Base-by-base conservation (phyloP, 305 asterid genomes). In the Fraxinus albicans region DNA sequence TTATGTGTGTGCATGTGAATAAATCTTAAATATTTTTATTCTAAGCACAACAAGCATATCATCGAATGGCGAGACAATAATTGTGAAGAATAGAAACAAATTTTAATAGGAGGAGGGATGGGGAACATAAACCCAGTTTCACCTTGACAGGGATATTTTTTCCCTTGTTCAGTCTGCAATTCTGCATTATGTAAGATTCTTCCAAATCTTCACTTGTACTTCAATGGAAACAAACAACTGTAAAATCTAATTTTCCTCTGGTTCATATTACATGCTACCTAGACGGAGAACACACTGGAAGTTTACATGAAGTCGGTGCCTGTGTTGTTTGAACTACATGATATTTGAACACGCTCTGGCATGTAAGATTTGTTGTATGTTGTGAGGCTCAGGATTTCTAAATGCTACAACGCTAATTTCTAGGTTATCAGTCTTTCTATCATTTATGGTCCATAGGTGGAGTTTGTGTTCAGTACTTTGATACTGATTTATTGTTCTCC, bases 211-310 rank as follows among this genome's bases (percentile, higher is more conserved):
- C 42, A 2, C 42, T 70, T 70, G 42, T 12, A 70, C 23, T 70
- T 33, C 31, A 33, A 31, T 31, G 25, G 42, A 23, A 7, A 31
- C 76, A 27, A 67, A 67, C 74, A 67, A 67, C 76, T 33, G 25
- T 70, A 70, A 17, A 33, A 33, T 31, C 7, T 12, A 29, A 27
- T 67, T 67, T 65, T 29, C 35, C 36, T 27, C 33, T 23, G 5
- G 21, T 42, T 21, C 58, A 63, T 65, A 3, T 38, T 34, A 63
- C 15, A 31, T 60, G 75, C 40, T 70, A 13, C 76, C 15, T 63
- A 55, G 69, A 75, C 35, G 21, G 73, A 81, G 76, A 31, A 76
- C 73, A 40, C 77, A 55, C 81, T 82, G 53, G 6, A 60, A 67
- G 44, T 38, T 73, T 72, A 50, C 77, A 63, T 63, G 67, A 70